Evolutionary conservation across 148 eudicot species (phyloP), one percentile per base, ranked within the genome.

Genomic region (Linanthus parryae): DNA sequence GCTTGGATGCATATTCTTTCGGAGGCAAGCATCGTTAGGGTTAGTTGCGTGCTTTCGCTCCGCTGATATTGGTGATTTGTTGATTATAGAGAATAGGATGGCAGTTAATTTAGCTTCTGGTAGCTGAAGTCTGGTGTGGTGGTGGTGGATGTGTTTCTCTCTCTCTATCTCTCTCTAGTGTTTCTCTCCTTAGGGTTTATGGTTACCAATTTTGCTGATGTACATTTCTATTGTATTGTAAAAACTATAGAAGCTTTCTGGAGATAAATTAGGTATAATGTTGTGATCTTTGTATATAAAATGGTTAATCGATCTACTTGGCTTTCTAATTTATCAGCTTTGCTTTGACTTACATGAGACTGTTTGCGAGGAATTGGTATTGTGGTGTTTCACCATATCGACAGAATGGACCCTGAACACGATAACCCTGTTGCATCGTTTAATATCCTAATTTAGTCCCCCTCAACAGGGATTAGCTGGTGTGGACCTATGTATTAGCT

Each of bases 1-100:
- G 57, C 20, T 29, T 60, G 52, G 66, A 42, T 61, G 42, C 56
- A 65, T 65, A 71, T 71, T 71, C 71, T 71, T 70, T 66, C 26
- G 76, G 81, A 67, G 72, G 67, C 58, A 26, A 38, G 69, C 56
- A 48, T 24, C 16, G 34, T 15, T 26, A 17, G 13, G 21, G 52
- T 54, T 51, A 47, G 49, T 64, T 44, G 36, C 58, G 38, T 56
- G 74, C 58, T 52, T 15, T n/a, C n/a, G 55, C 73, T 58, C 66
- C 62, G 33, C n/a, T n/a, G n/a, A 29, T 50, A 3, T 51, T 59
- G 56, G 68, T 61, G 65, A 64, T 64, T 70, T 70, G 69, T 64
- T 58, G 43, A 40, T 52, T 41, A 30, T 63, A 48, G 54, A 50
- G 52, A 54, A 52, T 52, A 62, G 36, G n/a, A n/a, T n/a, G n/a